Evolutionary conservation across 768 basidiomycete genomes (phyloP), one percentile per base, ranked within the genome.

Genomic region (Mycena metata): DNA sequence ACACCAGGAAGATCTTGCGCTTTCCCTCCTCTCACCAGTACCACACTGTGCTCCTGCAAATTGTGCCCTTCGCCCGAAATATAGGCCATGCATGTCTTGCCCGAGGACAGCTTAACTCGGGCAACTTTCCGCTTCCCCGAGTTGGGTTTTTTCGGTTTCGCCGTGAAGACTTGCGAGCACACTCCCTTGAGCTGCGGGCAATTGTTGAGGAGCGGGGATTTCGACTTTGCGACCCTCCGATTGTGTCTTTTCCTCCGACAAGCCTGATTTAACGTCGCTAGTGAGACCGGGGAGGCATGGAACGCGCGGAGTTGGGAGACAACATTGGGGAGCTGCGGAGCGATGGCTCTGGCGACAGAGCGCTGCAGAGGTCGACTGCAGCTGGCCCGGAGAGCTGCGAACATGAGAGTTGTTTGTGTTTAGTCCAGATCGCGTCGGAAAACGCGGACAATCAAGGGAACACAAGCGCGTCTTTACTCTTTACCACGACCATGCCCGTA

Each of bases 1-100:
- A 98, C 94, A 87, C 98, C 96, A 42, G 97, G 97, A 78, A 99
- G 85, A 90, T 99, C 98, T 83, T 98, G 96, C 2, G 96, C 92
- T 81, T 96, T 89, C 16, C 98, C 98, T 6, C 98, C 98, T 74
- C 96, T 84, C n/a, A 99, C 89, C 49, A 98, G 79, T 2, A 99
- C 96, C 5, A 99, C 97, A 79, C 92, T 93, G 76, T 99, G 98
- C 78, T 99, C 98, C 82, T 99, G 98, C 75, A 99, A 79, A 76
- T 98, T 98, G 78, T 99, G 97, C 0, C 98, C 98, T 77, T 99
- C 98, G 73, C 98, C 98, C 50, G 92, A 94, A 65, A 99, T 95
- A 79, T 98, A 99, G 17, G 96, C 96, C 84, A 93, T 93, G 69
- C 96, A 86, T 47, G 90, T 91, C 78, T 93, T 91, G 56, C 98